Base-by-base conservation (phyloP, 1,139 yeast genomes). In the Hansenula sp. region DNA sequence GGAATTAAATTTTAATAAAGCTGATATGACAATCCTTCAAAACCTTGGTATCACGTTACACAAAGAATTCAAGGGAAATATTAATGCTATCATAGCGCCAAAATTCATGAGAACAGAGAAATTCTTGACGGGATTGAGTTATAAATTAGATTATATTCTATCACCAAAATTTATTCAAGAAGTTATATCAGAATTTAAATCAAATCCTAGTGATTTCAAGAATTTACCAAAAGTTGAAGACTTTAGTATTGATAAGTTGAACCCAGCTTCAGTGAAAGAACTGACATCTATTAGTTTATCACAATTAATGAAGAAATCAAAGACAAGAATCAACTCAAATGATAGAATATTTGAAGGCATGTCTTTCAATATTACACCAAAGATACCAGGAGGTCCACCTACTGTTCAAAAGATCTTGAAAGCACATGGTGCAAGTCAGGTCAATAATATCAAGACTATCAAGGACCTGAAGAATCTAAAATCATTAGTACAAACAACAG, bases 61-160 rank as follows among this genome's bases (percentile, higher is more conserved):
- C 13, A 69, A 67, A 31, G 72, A 77, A 11, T 56, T 71, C 14
- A 59, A 65, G 20, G 67, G 65, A 30, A 61, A 62, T 26, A 55
- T 65, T 20, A 73, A 78, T 51, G 65, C 82, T 31, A 66, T 84
- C 10, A 68, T 90, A 16, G 92, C 97, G 0, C 96, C 97, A 2
- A 78, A 79, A 46, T 71, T 83, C 12, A 61, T 84, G 51, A 73
- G 97, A 48, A 92, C 97, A 0, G 95, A 85, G 44, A 92, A 92
- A 61, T 90, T 90, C 55, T 68, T 92, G 28, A 55, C 51, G 16
- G 60, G 64, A 6, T 48, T 66, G 9, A 56, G 66, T 39, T 56
- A 58, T 36, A 60, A 61, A 1, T 41, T 65, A 34, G 56, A 55
- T 25, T 49, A 59, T 40, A 59, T 61, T 3, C 38, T 66, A 10